phyloP scores from a whole-genome alignment of 2,329 filamentous ascomycete species.

The Tolypocladium paradoxum region DNA sequence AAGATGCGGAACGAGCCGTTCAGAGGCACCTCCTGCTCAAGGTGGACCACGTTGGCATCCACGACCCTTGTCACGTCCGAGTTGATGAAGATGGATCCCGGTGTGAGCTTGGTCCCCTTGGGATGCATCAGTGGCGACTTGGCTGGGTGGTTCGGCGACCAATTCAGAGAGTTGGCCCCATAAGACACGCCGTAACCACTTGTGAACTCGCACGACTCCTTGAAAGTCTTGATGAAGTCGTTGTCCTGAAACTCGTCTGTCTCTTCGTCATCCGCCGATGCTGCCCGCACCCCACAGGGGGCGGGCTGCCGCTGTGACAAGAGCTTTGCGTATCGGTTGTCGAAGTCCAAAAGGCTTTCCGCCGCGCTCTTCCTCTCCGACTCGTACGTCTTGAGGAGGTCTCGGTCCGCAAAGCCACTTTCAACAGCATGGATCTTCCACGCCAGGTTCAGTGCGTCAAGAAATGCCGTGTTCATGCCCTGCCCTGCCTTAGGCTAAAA shows the following conservation, averaged over 20 bases:
- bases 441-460: slow-evolving; percentile 78
- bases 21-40: slow-evolving; percentile 81
- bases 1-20: slow-evolving; percentile 85
- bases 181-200: slow-evolving; percentile 87
- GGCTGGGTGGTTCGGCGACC: slow-evolving; percentile 62
- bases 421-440: slow-evolving; percentile 96
- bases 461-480: slow-evolving; percentile 71
- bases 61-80: slow-evolving; percentile 76
- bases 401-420: slow-evolving; percentile 64
- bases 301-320: slow-evolving; percentile 73
- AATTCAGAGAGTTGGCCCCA: slow-evolving; percentile 72
- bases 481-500: slow-evolving; percentile 64
- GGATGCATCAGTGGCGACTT: slow-evolving; percentile 61
- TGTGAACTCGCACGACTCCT: slow-evolving; percentile 84
- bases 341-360: slow-evolving; percentile 74
- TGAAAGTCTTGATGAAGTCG: slow-evolving; percentile 82
- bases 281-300: slow-evolving; percentile 60
- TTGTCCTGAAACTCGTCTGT: slow-evolving; percentile 37
- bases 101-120: slow-evolving; percentile 51
- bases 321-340: slow-evolving; percentile 79
- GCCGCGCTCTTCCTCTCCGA: slow-evolving; percentile 75
- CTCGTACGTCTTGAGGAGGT: slow-evolving; percentile 76
- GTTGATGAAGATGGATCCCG: slow-evolving; percentile 67
- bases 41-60: slow-evolving; percentile 80
- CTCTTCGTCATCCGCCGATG: slow-evolving; percentile 30